Percentiles rank a stretch among this genome's conserved stretches.
Evolutionary conservation across 305 asterid genomes (phyloP).

Genomic region (Caryopteris hybrid): DNA sequence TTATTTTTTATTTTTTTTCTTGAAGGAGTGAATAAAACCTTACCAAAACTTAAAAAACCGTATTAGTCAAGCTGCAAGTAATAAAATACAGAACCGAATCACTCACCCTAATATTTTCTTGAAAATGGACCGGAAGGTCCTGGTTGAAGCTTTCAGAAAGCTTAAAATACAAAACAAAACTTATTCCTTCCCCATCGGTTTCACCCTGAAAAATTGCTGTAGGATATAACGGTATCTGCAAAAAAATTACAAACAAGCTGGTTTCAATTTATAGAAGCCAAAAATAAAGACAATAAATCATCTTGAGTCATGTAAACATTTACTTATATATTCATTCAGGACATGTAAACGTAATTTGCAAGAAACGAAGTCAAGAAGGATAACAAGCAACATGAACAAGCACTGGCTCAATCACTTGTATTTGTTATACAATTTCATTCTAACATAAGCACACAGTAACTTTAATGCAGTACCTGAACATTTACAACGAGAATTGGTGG

Average conservation of each 20-base stretch:
- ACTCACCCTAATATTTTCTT: slow-evolving; percentile 80
- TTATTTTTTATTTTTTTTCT: too few relatives aligned
- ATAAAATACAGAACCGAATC: neutral
- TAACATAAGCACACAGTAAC: neutral
- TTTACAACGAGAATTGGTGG: slow-evolving; percentile 93
- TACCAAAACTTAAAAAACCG: neutral
- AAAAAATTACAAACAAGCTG: slow-evolving; percentile 5
- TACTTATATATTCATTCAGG: neutral
- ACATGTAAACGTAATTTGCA: neutral
- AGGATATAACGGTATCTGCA: slow-evolving; percentile 87
- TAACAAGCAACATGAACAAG: too few relatives aligned
- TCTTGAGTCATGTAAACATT: neutral
- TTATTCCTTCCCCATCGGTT: slow-evolving; percentile 93
- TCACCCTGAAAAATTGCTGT: slow-evolving; percentile 84
- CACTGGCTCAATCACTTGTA: too few relatives aligned
- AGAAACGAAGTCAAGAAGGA: neutral
- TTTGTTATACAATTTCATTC: neutral
- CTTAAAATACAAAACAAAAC: slow-evolving; percentile 81
- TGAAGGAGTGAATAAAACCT: neutral
- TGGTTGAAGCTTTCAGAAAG: slow-evolving; percentile 69
- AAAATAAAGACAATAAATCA: neutral
- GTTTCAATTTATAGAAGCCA: neutral
- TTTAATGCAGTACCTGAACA: slow-evolving; percentile 64
- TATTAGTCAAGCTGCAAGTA: neutral
- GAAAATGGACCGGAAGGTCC: slow-evolving; percentile 75